Evolutionary conservation across 768 basidiomycete genomes (phyloP), one percentile per base, ranked within the genome.

Genomic region (Punctularia strigosozonata): DNA sequence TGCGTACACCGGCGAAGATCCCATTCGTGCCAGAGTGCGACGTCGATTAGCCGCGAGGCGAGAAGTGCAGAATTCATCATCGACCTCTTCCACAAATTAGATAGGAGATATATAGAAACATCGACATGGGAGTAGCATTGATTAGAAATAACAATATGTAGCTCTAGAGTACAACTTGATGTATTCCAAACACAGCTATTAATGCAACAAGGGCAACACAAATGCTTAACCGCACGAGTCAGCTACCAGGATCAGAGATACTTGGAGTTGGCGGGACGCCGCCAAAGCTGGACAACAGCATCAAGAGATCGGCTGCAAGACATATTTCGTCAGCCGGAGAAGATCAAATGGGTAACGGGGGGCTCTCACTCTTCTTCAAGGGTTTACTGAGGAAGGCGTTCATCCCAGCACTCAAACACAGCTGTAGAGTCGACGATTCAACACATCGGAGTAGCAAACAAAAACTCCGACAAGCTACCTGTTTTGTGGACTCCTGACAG

Each of bases 321-420:
- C 19, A 21, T 15, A 36, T 19, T 37, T 33, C 22, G 32, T 23
- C 12, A 15, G 17, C 25, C n/a, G n/a, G n/a, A n/a, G n/a, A 12
- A 5, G 31, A 31, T 7, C 18, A 10, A 13, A 6, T 10, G 20
- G 30, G 21, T 28, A 12, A 6, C 6, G 5, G 4, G 14, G 3
- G 43, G 37, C 21, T 39, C 60, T 43, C 43, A 75, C 77, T 60
- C 50, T 73, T 77, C 48, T 65, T 73, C 28, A 83, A 57, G 10
- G 82, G 82, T 57, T 85, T 85, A 50, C 73, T 80, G 46, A 82
- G 70, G 54, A 83, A 85, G 3, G 66, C 63, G 48, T 82, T 80
- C 82, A 85, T 85, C 7, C 82, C 82, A 3, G 79, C 77, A 45
- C 77, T 81, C n/a, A 83, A 55, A 47, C 81, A 85, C 7, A 82